A percentile compares a stretch with the other conserved stretches of the same genome.
phyloP scores from a whole-genome alignment of 192 early-diverging fungal species.

The Backusella mclennaniae region DNA sequence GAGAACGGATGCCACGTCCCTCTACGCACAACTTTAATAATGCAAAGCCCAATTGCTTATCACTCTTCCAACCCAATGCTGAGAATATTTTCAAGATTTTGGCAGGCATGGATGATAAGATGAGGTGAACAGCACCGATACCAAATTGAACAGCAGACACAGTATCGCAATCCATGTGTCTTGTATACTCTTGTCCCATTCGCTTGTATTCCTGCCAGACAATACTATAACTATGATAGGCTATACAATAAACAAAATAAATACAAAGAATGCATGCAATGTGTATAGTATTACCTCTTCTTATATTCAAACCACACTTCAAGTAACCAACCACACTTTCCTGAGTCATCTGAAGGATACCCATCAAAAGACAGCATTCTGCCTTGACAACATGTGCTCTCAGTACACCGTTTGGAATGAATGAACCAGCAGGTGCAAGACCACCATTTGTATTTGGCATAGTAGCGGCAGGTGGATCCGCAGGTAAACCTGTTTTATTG shows the following conservation, averaged over 20 bases:
- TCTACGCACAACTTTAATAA: slow-evolving; percentile 46
- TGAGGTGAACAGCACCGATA: slow-evolving; percentile 36
- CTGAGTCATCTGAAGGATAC: slow-evolving; percentile 45
- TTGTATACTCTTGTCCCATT: slow-evolving; percentile 48
- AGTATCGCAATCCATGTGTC: slow-evolving; percentile 51
- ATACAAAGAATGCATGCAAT: neutral
- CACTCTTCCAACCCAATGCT: slow-evolving; percentile 50
- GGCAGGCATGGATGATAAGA: slow-evolving; percentile 34
- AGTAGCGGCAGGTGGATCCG: slow-evolving; percentile 3
- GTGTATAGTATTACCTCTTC: slow-evolving; percentile 39
- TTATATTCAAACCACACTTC: slow-evolving; percentile 50
- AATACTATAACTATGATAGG: slow-evolving; percentile 52
- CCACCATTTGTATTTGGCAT: neutral
- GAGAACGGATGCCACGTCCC: slow-evolving; percentile 50
- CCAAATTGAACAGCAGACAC: slow-evolving; percentile 54
- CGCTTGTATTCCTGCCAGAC: slow-evolving; percentile 56
- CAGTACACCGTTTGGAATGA: slow-evolving; percentile 50
- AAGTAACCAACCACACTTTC: slow-evolving; percentile 52
- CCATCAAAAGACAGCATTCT: slow-evolving; percentile 47
- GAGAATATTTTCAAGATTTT: slow-evolving; percentile 41
- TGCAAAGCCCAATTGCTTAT: slow-evolving; percentile 54
- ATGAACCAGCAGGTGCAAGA: slow-evolving; percentile 10
- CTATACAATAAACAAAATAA: slow-evolving; percentile 12
- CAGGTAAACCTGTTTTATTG: slow-evolving; percentile 26
- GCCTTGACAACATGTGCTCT: slow-evolving; percentile 52